Percentiles rank a stretch among this genome's conserved stretches.
Evolutionary conservation across 129 eudicot genomes (phyloP).

Genomic region (Centella asiatica): DNA sequence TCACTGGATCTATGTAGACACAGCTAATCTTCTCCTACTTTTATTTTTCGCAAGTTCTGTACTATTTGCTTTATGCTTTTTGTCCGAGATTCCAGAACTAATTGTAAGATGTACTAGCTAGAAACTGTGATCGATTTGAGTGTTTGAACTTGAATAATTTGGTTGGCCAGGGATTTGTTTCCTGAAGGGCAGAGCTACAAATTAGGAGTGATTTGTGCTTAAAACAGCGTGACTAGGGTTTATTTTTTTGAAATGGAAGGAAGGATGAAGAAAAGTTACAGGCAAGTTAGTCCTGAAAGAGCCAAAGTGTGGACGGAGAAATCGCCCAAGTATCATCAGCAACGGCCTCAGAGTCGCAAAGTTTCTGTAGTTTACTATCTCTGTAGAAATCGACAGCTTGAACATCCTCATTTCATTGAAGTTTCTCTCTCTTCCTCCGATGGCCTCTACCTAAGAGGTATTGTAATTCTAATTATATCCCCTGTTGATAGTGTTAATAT

Average conservation of each 20-base stretch:
- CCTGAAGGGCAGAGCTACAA: background rate
- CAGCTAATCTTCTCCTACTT: background rate
- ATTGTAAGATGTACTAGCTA: background rate
- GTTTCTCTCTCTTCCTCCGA: slow-evolving; percentile 72
- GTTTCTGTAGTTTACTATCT: slow-evolving; percentile 86
- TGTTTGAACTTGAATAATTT: background rate
- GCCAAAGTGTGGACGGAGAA: slow-evolving; percentile 91
- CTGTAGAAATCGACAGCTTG: slow-evolving; percentile 80
- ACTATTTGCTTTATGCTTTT: background rate
- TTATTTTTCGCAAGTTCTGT: background rate
- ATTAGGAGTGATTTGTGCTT: background rate
- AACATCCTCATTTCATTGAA: slow-evolving; percentile 97
- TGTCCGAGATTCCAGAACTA: background rate
- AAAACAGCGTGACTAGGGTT: slow-evolving; percentile 28
- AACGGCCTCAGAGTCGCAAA: slow-evolving; percentile 32
- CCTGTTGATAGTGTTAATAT: background rate
- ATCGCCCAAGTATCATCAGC: slow-evolving; percentile 70
- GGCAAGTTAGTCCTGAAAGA: slow-evolving; percentile 83
- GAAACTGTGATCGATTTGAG: too few species aligned
- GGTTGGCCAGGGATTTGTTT: background rate
- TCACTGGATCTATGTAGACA: background rate
- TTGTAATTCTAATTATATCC: too few species aligned
- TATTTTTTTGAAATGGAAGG: slow-evolving; percentile 40
- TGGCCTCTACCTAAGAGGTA: slow-evolving; percentile 93
- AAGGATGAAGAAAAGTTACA: slow-evolving; percentile 64